phyloP scores from a whole-genome alignment of 306 rosid genomes.

The Mucuna pruriens region DNA sequence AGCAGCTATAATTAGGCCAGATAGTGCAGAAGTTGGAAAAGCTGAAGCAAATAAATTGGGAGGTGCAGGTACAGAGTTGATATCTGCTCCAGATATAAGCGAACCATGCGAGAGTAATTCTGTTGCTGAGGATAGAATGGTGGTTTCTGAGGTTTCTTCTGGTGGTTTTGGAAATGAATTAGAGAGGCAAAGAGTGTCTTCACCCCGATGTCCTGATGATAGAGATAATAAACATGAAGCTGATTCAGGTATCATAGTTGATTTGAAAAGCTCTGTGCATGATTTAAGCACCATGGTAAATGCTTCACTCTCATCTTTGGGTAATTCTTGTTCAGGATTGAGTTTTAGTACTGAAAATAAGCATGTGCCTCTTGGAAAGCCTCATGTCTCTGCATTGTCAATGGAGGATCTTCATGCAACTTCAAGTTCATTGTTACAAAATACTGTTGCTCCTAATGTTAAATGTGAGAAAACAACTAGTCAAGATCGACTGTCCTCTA shows the following conservation, averaged over 20 bases:
- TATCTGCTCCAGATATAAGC: conserved; percentile 43
- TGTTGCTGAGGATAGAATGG: conserved; percentile 49
- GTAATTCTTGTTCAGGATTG: conserved; percentile 59
- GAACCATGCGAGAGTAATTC: conserved; percentile 37
- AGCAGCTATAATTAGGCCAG: conserved; percentile 33
- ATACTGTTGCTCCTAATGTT: conserved; percentile 39
- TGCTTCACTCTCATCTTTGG: conserved; percentile 49
- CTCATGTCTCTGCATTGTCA: conserved; percentile 38
- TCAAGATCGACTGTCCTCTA: conserved; percentile 60
- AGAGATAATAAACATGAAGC: conserved; percentile 42
- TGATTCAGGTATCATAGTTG: conserved; percentile 44
- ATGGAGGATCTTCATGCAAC: conserved; percentile 42
- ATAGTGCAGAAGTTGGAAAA: conserved; percentile 40
- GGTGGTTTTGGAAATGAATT: conserved; percentile 44
- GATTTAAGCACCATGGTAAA: conserved; percentile 52
- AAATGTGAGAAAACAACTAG: conserved; percentile 47
- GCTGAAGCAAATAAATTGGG: conserved; percentile 43
- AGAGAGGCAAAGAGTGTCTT: conserved; percentile 37
- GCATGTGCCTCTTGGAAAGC: conserved; percentile 46
- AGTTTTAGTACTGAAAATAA: conserved; percentile 48
- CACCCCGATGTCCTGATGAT: conserved; percentile 36
- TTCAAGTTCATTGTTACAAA: conserved; percentile 49
- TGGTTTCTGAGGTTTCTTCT: conserved; percentile 47
- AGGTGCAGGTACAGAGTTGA: conserved; percentile 37
- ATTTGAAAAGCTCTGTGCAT: conserved; percentile 43